Evolutionary conservation across 179 eudicot genomes (phyloP), one percentile per base, ranked within the genome.

Genomic region (Heliamphora pulchella): DNA sequence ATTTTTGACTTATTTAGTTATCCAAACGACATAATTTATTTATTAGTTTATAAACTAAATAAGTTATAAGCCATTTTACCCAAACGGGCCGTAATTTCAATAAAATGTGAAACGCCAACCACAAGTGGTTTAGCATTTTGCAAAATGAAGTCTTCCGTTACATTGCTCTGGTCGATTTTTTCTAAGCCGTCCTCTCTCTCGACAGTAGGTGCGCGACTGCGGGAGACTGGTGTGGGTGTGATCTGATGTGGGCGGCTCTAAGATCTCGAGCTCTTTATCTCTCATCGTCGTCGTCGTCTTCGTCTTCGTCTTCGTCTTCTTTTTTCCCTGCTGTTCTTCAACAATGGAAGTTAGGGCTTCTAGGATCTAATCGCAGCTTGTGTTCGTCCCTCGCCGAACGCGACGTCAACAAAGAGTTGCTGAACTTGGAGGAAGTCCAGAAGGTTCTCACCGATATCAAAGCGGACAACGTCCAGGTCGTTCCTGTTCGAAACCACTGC

Each of bases 381-480:
- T 72, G 61, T 59, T 79, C 81, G 8, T 48, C 81, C 69, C 39
- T 79, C 31, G 47, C 61, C 41, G 85, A 81, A 79, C 65, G 65
- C 62, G 81, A 85, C 72, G 84, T 81, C n/a, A 83, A 75, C 58
- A 86, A 83, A 13, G 93, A 84, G 77, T 76, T 91, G 57, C 84
- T 95, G 80, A 90, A 86, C 79, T 82, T 95, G 44, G 91, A 87
- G 3, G 98, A 95, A 78, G 88, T 95, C 14, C 88, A 95, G 87
- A 87, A 88, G 63, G 86, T 93, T 3, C 91, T 95, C 13, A 78
- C 78, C 47, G 97, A 95, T 77, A 97, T 95, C 31, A 88, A 88
- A 63, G 98, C 97, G 2, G 97, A 91, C 77, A 85, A 91, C 73
- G 85, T 95, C 39, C 83, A 85, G 76, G 92, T 95, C 74, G 78